Conservation (phyloP, 1,284 basidiomycete genomes). For the Ganoderma leucocontextum region DNA sequence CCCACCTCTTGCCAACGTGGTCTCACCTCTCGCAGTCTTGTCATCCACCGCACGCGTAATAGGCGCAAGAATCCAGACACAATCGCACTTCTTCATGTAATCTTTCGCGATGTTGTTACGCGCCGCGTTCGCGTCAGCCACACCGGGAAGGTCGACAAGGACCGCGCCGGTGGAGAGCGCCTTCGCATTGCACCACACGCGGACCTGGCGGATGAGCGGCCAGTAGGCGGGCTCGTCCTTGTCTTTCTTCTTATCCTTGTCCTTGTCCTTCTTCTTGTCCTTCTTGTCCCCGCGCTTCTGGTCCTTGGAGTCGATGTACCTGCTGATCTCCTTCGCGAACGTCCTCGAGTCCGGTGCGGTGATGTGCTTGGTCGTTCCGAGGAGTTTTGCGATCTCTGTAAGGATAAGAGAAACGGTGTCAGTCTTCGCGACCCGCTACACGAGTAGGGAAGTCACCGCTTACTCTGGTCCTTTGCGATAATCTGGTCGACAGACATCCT, state of each 20-base stretch:
- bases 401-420: neutral
- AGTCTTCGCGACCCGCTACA: neutral
- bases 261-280: slow-evolving; percentile 48
- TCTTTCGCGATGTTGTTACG: slow-evolving; percentile 63
- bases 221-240: slow-evolving; percentile 56
- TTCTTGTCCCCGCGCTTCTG: slow-evolving; percentile 55
- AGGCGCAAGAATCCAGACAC: slow-evolving; percentile 64
- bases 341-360: slow-evolving; percentile 56
- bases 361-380: slow-evolving; percentile 63
- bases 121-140: slow-evolving; percentile 67
- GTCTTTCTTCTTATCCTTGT: slow-evolving; percentile 48
- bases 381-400: slow-evolving; percentile 51
- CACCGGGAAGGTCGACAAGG: slow-evolving; percentile 69
- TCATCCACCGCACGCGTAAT: slow-evolving; percentile 65
- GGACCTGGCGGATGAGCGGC: slow-evolving; percentile 69
- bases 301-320: slow-evolving; percentile 72
- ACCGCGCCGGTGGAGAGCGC: slow-evolving; percentile 65
- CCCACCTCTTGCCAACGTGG: neutral
- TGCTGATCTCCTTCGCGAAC: slow-evolving; percentile 63
- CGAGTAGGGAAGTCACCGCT: slow-evolving; percentile 27
- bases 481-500: slow-evolving; percentile 60
- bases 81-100: slow-evolving; percentile 68
- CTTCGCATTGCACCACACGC: slow-evolving; percentile 59
- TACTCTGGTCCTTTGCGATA: slow-evolving; percentile 54
- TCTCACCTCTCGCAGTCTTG: slow-evolving; percentile 63